Evolutionary conservation across 108 stramenopile species (phyloP), one percentile per base, ranked within the genome.

Genomic region (Skeletonema tropicum): DNA sequence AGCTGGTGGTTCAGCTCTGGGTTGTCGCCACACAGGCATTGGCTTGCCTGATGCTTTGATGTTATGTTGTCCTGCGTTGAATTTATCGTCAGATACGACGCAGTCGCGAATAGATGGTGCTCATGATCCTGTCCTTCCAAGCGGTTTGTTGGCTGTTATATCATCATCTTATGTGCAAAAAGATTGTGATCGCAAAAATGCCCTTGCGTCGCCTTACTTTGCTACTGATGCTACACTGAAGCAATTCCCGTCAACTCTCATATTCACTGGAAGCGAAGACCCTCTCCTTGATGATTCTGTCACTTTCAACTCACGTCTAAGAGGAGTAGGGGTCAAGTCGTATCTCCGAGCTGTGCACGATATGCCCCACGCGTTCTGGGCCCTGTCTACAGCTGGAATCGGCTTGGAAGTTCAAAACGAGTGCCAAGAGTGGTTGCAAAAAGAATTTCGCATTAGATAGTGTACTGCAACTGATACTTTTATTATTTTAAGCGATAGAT

Each of bases 201-300:
- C 89, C 3, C 61, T 91, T 42, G 91, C 84, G 39, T 95, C 94
- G 21, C 94, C 94, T 21, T 86, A 86, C 60, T 95, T 80, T 77
- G 94, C 94, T 14, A 36, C 84, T 7, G 91, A 95, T 63, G 70
- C 39, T 5, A 61, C 86, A 15, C 68, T 94, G 19, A 38, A 66
- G 26, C 68, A 61, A 14, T 94, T 94, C 65, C 91, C 91, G 19
- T 87, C 88, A 1, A 88, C 89, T 23, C 64, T 91, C 11, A 69
- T 92, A 12, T 92, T 85, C 75, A 84, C 87, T 0, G 76, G 85
- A 29, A 86, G 79, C 17, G 88, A 85, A 48, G 96, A 96, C 81
- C 96, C 96, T 14, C 73, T 96, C 26, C 83, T 96, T 38, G 96
- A 96, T 62, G 96, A 96, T 82, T 82, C 90, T 10, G 93, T 97